These are phyloP conservation scores for Ogataea methanolica DNA, from an alignment of 805 yeast species.

Conservation along the genomic window DNA sequence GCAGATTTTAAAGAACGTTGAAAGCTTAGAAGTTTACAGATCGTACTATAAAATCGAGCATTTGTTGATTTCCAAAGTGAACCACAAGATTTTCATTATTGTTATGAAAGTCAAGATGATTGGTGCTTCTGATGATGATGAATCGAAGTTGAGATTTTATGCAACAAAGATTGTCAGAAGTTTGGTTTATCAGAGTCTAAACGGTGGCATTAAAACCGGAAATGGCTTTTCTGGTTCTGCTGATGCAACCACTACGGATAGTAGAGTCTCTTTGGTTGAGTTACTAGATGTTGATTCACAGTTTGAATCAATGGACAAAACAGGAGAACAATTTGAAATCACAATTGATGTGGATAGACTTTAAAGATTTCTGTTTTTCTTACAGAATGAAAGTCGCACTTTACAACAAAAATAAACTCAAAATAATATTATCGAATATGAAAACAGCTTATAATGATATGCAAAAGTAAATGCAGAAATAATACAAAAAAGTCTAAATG, in stretches of 20 bases:
- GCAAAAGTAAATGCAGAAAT: neutral
- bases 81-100: conserved; percentile 54
- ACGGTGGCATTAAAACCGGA: conserved; percentile 2
- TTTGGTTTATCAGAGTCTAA: conserved; percentile 22
- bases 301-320: conserved; percentile 24
- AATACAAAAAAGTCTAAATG: neutral
- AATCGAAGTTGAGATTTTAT: conserved; percentile 49
- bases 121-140: conserved; percentile 74
- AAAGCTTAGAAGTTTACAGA: conserved; percentile 47
- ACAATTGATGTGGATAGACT: conserved; percentile 37
- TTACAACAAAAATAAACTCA: too few relatives aligned
- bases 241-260: conserved; percentile 5
- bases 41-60: conserved; percentile 42
- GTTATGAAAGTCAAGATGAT: conserved; percentile 52
- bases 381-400: too few relatives aligned
- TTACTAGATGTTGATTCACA: conserved; percentile 23
- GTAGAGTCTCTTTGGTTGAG: conserved; percentile 14
- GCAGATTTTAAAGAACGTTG: conserved; percentile 41
- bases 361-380: conserved; percentile 1
- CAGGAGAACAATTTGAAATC: conserved; percentile 34
- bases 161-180: conserved; percentile 38
- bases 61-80: conserved; percentile 57
- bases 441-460: too few relatives aligned
- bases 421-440: too few relatives aligned
- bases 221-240: conserved; percentile 2